Percentiles rank a stretch among this genome's conserved stretches.
These are phyloP conservation scores for Tieghemostelium lacteum DNA, from an alignment of 78 protist genomes.

Conservation along the genomic window DNA sequence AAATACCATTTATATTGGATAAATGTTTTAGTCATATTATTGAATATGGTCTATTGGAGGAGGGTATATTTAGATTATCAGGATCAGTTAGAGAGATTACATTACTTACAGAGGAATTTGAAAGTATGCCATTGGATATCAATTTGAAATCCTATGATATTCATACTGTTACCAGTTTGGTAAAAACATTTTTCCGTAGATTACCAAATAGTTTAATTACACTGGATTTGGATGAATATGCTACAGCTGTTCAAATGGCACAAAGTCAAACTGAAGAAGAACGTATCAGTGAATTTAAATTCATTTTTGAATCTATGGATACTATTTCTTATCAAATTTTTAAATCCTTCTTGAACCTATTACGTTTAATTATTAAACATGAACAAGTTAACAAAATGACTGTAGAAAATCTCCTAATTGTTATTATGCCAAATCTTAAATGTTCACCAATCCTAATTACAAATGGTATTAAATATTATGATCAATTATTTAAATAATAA, in stretches of 20 bases:
- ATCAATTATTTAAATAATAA: constrained; percentile 85
- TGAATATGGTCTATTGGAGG: constrained; percentile 13
- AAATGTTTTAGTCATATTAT: constrained; percentile 28
- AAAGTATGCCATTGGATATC: constrained; percentile 31
- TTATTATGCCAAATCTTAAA: constrained; percentile 44
- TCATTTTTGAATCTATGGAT: constrained; percentile 60
- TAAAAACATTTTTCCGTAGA: constrained; percentile 58
- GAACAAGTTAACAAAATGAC: constrained; percentile 53
- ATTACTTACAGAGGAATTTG: constrained; percentile 2
- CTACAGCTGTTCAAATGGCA: constrained; percentile 49
- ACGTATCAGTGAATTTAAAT: constrained; percentile 52
- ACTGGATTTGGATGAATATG: constrained; percentile 38
- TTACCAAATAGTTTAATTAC: constrained; percentile 8
- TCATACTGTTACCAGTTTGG: constrained; percentile 54
- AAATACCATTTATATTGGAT: constrained; percentile 30
- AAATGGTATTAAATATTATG: constrained; percentile 47
- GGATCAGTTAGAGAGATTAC: constrained; percentile 47
- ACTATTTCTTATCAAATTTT: neutral
- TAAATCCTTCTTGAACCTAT: neutral
- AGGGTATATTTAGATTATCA: constrained; percentile 48
- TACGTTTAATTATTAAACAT: constrained; percentile 1
- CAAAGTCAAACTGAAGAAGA: constrained; percentile 58
- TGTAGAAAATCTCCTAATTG: constrained; percentile 48
- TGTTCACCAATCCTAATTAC: constrained; percentile 48
- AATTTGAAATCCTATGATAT: constrained; percentile 50